phyloP scores from a whole-genome alignment of 129 eudicot species.

The Chrysanthemum seticuspe region DNA sequence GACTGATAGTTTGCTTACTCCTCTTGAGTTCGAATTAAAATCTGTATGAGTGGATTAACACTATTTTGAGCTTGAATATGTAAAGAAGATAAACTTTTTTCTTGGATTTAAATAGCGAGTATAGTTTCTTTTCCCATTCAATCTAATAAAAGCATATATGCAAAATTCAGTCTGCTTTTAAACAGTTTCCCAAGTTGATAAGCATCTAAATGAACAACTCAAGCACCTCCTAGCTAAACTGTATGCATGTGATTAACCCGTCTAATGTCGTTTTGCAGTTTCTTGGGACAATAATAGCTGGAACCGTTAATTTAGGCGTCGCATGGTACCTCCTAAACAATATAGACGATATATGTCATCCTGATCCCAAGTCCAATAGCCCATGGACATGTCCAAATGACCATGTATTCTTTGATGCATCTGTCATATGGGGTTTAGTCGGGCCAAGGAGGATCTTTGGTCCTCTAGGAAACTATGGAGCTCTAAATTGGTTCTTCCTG shows the following conservation, averaged over 20 bases:
- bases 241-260: neutral
- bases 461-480: conserved; percentile 53
- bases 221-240: too few species aligned
- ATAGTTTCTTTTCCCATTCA: too few species aligned
- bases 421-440: conserved; percentile 86
- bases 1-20: neutral
- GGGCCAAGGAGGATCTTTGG: conserved; percentile 83
- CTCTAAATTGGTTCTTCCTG: conserved; percentile 75
- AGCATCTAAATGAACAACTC: too few species aligned
- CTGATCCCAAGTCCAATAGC: conserved; percentile 40
- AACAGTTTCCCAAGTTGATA: too few species aligned
- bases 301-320: conserved; percentile 64
- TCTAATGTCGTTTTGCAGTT: conserved; percentile 39
- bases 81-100: neutral
- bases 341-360: conserved; percentile 54
- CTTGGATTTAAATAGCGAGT: neutral
- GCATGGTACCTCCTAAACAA: conserved; percentile 73
- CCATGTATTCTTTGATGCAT: conserved; percentile 75
- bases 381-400: conserved; percentile 82
- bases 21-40: neutral
- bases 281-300: conserved; percentile 74
- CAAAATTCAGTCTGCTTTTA: too few species aligned
- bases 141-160: too few species aligned
- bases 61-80: neutral
- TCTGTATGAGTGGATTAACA: neutral